These are phyloP conservation scores for Carpinus fangiana DNA, from an alignment of 306 rosid genomes.

Conservation along the genomic window DNA sequence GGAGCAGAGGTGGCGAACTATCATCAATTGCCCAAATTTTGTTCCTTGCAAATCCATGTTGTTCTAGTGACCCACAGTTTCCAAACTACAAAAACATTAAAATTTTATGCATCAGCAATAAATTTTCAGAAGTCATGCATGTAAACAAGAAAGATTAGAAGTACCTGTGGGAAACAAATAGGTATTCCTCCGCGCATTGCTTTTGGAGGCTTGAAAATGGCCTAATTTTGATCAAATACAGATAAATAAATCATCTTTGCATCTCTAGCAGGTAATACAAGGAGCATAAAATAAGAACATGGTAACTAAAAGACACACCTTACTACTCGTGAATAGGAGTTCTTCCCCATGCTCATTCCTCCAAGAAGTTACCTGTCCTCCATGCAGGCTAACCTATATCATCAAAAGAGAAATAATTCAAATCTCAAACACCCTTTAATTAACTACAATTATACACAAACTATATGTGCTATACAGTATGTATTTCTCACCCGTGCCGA, in stretches of 20 bases:
- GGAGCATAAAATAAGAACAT: background rate
- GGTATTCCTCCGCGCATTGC: constrained; percentile 90
- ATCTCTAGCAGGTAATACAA: constrained; percentile 12
- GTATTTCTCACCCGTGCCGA: constrained; percentile 62
- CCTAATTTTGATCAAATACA: constrained; percentile 42
- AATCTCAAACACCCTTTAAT: constrained; percentile 17
- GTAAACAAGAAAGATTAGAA: constrained; percentile 13
- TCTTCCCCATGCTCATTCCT: constrained; percentile 83
- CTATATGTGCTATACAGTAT: background rate
- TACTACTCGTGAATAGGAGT: constrained; percentile 86
- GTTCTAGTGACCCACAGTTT: constrained; percentile 76
- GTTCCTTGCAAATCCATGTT: constrained; percentile 91
- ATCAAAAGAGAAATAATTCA: constrained; percentile 27
- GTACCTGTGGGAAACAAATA: constrained; percentile 90
- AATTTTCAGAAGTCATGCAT: background rate
- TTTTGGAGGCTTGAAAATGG: constrained; percentile 69
- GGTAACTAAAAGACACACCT: constrained; percentile 38
- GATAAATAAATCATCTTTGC: constrained; percentile 10
- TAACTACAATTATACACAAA: constrained; percentile 17
- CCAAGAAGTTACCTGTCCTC: constrained; percentile 96
- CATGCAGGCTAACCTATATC: constrained; percentile 79
- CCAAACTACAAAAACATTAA: constrained; percentile 65
- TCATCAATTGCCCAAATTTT: constrained; percentile 81
- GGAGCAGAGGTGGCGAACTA: constrained; percentile 59
- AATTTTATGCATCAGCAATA: constrained; percentile 18